Percentiles rank a stretch among this genome's conserved stretches.
phyloP scores from a whole-genome alignment of 257 asterid genomes.

The Capsicum rhomboideum region DNA sequence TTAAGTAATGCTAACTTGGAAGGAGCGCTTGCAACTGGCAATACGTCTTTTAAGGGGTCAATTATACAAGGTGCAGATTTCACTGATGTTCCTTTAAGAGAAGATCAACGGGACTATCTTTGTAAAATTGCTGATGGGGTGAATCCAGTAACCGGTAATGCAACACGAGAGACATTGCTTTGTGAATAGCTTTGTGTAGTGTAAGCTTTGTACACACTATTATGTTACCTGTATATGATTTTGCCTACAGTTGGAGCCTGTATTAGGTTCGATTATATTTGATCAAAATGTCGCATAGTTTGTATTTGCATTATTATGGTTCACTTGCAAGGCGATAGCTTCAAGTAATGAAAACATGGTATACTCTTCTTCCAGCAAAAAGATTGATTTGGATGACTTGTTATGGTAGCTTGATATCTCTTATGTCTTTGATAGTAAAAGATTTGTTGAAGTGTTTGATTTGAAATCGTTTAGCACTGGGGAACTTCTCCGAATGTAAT shows the following conservation, averaged over 20 bases:
- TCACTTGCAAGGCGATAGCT: background rate
- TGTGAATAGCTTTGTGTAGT: slow-evolving; percentile 34
- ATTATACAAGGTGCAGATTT: slow-evolving; percentile 88
- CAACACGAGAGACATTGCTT: slow-evolving; percentile 76
- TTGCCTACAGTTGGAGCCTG: background rate
- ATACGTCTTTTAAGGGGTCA: slow-evolving; percentile 85
- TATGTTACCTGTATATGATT: background rate
- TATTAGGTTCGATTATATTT: background rate
- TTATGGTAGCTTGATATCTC: background rate
- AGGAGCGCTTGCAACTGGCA: slow-evolving; percentile 92
- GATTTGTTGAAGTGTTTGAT: background rate
- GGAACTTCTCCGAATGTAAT: background rate
- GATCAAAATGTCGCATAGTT: background rate
- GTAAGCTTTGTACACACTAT: background rate
- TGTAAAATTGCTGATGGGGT: slow-evolving; percentile 84
- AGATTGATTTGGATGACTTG: background rate
- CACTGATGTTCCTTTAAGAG: slow-evolving; percentile 95
- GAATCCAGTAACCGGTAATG: slow-evolving; percentile 80
- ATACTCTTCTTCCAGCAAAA: background rate
- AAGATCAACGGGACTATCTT: slow-evolving; percentile 82
- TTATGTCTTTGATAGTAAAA: background rate
- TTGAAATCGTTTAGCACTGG: background rate
- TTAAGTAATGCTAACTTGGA: slow-evolving; percentile 89
- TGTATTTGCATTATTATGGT: background rate
- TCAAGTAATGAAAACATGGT: background rate